Evolutionary conservation across 2,329 filamentous ascomycete genomes (phyloP).

Genomic region (Trichoderma polysporum): DNA sequence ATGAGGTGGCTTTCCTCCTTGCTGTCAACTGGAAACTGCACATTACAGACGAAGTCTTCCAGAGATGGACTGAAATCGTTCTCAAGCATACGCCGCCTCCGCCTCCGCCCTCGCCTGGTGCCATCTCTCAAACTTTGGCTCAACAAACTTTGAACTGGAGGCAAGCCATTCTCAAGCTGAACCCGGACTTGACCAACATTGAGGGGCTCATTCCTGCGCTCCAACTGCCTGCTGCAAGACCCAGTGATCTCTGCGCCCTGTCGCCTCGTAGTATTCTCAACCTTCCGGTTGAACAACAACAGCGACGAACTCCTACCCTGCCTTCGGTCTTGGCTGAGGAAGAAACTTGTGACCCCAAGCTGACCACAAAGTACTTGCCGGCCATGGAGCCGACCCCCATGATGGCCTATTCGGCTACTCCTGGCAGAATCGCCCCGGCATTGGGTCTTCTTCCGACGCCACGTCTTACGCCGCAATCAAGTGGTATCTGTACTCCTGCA

Average conservation of each 20-base stretch:
- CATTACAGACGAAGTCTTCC: slow-evolving; percentile 83
- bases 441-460: slow-evolving; percentile 59
- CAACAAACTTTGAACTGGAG: slow-evolving; percentile 58
- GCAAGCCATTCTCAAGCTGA: slow-evolving; percentile 55
- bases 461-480: slow-evolving; percentile 56
- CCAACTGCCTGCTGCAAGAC: slow-evolving; percentile 29
- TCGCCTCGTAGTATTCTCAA: slow-evolving; percentile 48
- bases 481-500: slow-evolving; percentile 60
- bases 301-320: slow-evolving; percentile 35
- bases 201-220: slow-evolving; percentile 48
- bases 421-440: slow-evolving; percentile 47
- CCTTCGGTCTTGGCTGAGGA: slow-evolving; percentile 41
- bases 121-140: slow-evolving; percentile 42
- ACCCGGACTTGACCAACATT: slow-evolving; percentile 59
- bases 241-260: slow-evolving; percentile 38
- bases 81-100: slow-evolving; percentile 78
- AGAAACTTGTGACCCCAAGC: background rate
- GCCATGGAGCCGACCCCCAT: slow-evolving; percentile 48
- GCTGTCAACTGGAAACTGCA: slow-evolving; percentile 95
- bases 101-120: slow-evolving; percentile 55
- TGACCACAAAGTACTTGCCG: background rate
- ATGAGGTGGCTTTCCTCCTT: slow-evolving; percentile 87
- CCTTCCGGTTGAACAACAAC: slow-evolving; percentile 38
- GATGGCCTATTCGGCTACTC: slow-evolving; percentile 42
- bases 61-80: slow-evolving; percentile 91